Evolutionary conservation across 2,329 filamentous ascomycete genomes (phyloP).

Genomic region (Rhynchosporium secalis): DNA sequence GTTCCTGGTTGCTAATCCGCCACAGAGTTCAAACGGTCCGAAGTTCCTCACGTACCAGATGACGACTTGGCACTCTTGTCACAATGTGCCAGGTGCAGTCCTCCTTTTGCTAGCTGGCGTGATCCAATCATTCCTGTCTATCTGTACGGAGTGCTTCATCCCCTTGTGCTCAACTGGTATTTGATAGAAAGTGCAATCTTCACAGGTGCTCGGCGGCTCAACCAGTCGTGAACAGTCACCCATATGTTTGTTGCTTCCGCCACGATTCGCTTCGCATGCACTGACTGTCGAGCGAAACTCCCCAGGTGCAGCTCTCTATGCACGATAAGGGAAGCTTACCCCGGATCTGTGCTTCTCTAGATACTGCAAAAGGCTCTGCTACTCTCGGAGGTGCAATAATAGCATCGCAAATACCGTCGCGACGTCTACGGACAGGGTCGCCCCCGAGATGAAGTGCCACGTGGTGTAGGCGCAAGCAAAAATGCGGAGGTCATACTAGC

Average conservation of each 20-base stretch:
- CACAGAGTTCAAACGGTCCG: conserved; percentile 33
- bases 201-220: not conserved
- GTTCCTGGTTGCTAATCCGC: conserved; percentile 25
- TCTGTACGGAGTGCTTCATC: not conserved
- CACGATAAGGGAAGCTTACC: conserved; percentile 16
- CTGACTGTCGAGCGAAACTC: not conserved
- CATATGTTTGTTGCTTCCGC: not conserved
- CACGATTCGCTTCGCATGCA: not conserved
- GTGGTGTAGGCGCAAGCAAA: conserved; percentile 29
- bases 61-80: conserved; percentile 16
- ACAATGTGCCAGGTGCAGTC: conserved; percentile 3
- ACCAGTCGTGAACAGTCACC: conserved; percentile 7
- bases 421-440: not conserved
- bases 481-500: conserved; percentile 27
- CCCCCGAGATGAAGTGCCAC: conserved; percentile 24
- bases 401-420: conserved; percentile 6
- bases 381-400: conserved; percentile 9
- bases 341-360: conserved; percentile 15
- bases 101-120: not conserved
- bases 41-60: conserved; percentile 27
- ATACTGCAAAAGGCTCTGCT: conserved; percentile 8
- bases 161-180: conserved; percentile 1
- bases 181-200: conserved; percentile 3
- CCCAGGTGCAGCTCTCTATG: conserved; percentile 1
- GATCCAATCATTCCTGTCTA: conserved; percentile 3